These are phyloP conservation scores for Phialophora expanda DNA, from an alignment of 2,329 filamentous ascomycete species.

Conservation along the genomic window DNA sequence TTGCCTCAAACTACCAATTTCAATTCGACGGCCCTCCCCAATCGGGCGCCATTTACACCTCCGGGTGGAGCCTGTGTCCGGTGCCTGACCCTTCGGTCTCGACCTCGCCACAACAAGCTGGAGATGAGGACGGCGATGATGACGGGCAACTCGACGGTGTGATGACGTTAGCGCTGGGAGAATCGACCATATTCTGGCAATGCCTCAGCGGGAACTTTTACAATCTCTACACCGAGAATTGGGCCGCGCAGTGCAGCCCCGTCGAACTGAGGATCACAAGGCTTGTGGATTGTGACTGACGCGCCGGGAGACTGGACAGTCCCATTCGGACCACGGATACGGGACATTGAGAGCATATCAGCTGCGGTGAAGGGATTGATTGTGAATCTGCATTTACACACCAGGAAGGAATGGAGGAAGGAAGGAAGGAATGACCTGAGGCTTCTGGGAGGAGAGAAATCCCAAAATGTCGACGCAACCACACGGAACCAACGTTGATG, in stretches of 20 bases:
- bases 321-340: too few species aligned
- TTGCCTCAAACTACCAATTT: constrained; percentile 80
- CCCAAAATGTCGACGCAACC: too few species aligned
- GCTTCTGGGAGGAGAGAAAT: too few species aligned
- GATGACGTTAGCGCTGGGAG: constrained; percentile 70
- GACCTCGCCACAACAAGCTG: not conserved
- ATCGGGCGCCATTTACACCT: constrained; percentile 72
- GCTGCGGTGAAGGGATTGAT: not conserved
- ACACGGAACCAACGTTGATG: too few species aligned
- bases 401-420: too few species aligned
- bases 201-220: constrained; percentile 76
- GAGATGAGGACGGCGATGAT: constrained; percentile 58
- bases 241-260: constrained; percentile 57
- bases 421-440: too few species aligned
- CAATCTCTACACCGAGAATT: constrained; percentile 78
- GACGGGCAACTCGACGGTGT: constrained; percentile 53
- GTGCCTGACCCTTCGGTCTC: constrained; percentile 48
- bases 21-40: constrained; percentile 76
- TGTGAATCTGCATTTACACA: too few species aligned
- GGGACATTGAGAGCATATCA: not conserved
- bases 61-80: constrained; percentile 77
- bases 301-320: not conserved
- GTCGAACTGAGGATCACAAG: constrained; percentile 28
- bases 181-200: constrained; percentile 71
- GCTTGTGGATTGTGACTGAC: constrained; percentile 27